Base-by-base conservation (phyloP, 805 yeast genomes). In the Cyberlindnera meyerae region DNA sequence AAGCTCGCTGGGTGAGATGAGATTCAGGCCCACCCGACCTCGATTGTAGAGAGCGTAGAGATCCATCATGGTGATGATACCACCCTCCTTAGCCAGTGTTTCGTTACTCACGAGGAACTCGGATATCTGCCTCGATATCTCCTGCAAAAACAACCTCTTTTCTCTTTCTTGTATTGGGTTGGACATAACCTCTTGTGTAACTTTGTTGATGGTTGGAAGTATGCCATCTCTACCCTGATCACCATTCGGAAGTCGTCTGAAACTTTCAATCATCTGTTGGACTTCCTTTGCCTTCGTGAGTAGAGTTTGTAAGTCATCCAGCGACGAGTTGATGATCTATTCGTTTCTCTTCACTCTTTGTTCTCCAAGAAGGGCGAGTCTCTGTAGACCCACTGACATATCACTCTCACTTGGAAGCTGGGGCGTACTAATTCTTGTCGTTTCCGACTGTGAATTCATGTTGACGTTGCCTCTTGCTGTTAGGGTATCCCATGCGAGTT, bases 261-360 rank as follows among this genome's bases (percentile, higher is more conserved):
- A 55, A 9, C 66, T 59, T 13, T 55, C 52, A 3, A 61, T 80
- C 20, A 88, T 57, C 25, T 65, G 61, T 16, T 81, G 73, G 34
- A 89, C 70, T 41, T 87, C 89, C 45, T 75, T 75, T 2, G 89
- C 94, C 47, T 83, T 74, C n/a, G 75, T 69, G 79, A 85, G 80
- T 35, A 88, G 63, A 29, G 79, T 79, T 43, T 82, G 80, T 31
- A 89, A 61, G 57, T 87, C 96, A 29, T 77, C 80, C 27, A 89
- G 60, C 0, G 96, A 87, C 29, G 71, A 71, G 24, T 73, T 73
- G 39, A 89, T 61, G 1, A 88, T 67, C 13, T 67, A 54, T 32
- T 81, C 81, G 47, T 79, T 82, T 30, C 73, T 72, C 36, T 68
- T 63, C 9, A 82, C 64, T 43, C 73, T 71, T 29, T 65, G 61